Percentiles rank a stretch among this genome's conserved stretches.
These are phyloP conservation scores for Blastocrithidia nonstop DNA, from an alignment of 208 protist species.

Conservation along the genomic window DNA sequence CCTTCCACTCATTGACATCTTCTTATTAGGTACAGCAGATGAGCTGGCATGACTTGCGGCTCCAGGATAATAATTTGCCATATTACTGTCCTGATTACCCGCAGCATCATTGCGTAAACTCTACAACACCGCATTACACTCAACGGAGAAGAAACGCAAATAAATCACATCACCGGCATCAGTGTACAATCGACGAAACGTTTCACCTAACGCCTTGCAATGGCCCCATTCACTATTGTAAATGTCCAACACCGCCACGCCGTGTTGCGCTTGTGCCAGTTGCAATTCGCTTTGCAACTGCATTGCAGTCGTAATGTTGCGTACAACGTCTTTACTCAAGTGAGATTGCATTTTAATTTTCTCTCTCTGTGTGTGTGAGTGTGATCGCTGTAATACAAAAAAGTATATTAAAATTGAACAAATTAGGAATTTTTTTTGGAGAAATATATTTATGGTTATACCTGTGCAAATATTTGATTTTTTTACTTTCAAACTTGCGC, in stretches of 20 bases:
- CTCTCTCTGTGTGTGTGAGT: not conserved
- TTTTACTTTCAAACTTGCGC: too few species aligned
- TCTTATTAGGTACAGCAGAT: too few species aligned
- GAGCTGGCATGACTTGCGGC: too few species aligned
- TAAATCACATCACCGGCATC: constrained; percentile 61
- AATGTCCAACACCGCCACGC: constrained; percentile 71
- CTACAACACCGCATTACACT: constrained; percentile 70
- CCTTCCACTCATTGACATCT: too few species aligned
- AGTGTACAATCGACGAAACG: constrained; percentile 70
- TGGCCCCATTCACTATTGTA: constrained; percentile 82
- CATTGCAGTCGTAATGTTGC: constrained; percentile 41
- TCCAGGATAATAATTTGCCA: too few species aligned
- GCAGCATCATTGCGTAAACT: constrained; percentile 34
- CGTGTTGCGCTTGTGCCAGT: constrained; percentile 61
- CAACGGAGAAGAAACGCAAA: constrained; percentile 73
- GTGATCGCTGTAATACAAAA: too few species aligned
- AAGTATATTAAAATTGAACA: not conserved
- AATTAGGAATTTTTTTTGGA: not conserved
- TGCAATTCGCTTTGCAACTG: constrained; percentile 71
- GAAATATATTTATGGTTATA: not conserved
- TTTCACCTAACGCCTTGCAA: constrained; percentile 70
- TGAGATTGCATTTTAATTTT: constrained; percentile 5
- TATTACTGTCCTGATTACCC: too few species aligned
- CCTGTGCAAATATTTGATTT: not conserved
- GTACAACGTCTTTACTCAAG: constrained; percentile 66